These are phyloP conservation scores for Mentha longifolia DNA, from an alignment of 257 asterid genomes.

Conservation along the genomic window DNA sequence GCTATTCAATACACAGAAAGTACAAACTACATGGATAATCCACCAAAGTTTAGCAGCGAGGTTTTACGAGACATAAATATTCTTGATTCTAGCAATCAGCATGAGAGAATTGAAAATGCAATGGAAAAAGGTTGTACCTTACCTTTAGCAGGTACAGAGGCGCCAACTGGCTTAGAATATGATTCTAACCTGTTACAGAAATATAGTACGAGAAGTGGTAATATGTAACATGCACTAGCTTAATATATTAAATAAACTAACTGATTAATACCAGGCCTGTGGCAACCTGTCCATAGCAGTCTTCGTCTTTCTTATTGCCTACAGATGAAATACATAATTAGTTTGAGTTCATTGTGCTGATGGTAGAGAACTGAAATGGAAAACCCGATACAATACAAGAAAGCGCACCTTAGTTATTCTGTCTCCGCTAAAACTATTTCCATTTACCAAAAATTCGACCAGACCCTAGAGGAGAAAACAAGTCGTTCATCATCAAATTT, in stretches of 20 bases:
- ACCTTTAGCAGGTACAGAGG: conserved; percentile 55
- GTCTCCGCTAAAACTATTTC: conserved; percentile 81
- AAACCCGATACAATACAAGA: conserved; percentile 1
- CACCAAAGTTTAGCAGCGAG: neutral
- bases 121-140: conserved; percentile 50
- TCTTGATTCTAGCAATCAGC: conserved; percentile 21
- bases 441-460: conserved; percentile 74
- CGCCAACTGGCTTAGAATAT: conserved; percentile 59
- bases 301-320: conserved; percentile 81
- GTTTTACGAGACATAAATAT: neutral
- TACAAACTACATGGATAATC: neutral
- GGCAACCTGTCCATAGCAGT: conserved; percentile 70
- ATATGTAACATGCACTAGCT: conserved; percentile 17
- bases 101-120: neutral
- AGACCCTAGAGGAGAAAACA: conserved; percentile 60
- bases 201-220: conserved; percentile 21
- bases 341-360: conserved; percentile 19
- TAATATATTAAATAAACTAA: conserved; percentile 19
- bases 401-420: conserved; percentile 71
- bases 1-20: conserved; percentile 16
- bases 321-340: conserved; percentile 35
- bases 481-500: conserved; percentile 23
- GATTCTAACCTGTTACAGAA: conserved; percentile 67
- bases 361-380: neutral
- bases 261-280: conserved; percentile 60